Evolutionary conservation across 495 filamentous ascomycete genomes (phyloP), one percentile per base, ranked within the genome.

Genomic region (Penicillium roqueforti): DNA sequence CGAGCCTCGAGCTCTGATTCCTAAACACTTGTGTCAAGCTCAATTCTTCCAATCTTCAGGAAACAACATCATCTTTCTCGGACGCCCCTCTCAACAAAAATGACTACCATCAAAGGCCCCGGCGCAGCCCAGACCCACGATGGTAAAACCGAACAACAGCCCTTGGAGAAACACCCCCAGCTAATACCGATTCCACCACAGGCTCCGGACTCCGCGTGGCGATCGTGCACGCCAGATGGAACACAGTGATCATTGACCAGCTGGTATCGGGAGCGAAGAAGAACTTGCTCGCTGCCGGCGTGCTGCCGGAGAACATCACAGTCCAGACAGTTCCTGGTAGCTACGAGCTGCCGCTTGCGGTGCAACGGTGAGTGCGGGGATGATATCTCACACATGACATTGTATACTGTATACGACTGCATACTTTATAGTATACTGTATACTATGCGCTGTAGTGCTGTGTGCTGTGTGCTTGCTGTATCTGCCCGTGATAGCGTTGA

Each of bases 171-270:
- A 55, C 29, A 56, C 14, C 14, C 48, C 23, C 16, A 19, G 22
- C 38, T 58, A 23, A 44, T 37, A 5, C 3, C 31, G 43, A 8
- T 8, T 32, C 6, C 3, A 29, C 7, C 46, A 11, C 49, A 87
- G 93, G 93, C 64, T 87, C 87, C 61, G 80, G 76, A 55, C 82
- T 98, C 55, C 89, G 93, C 59, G 86, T 98, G 65, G 92, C 87
- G 50, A 96, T 98, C 63, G 83, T 98, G 28, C 93, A 97, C 72
- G 93, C 92, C 22, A 84, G 93, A 56, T 98, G 93, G 93, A 98
- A 97, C 72, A 83, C 79, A 45, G 71, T 60, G 29, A 80, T 89
- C 55, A 92, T 97, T 70, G 83, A 87, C 26, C 78, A 86, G 29
- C 83, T 98, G 19, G 78, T 98, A 39, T 76, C 79, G 25, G 93